These are phyloP conservation scores for Mycena rosella DNA, from an alignment of 768 basidiomycete genomes.

Conservation along the genomic window DNA sequence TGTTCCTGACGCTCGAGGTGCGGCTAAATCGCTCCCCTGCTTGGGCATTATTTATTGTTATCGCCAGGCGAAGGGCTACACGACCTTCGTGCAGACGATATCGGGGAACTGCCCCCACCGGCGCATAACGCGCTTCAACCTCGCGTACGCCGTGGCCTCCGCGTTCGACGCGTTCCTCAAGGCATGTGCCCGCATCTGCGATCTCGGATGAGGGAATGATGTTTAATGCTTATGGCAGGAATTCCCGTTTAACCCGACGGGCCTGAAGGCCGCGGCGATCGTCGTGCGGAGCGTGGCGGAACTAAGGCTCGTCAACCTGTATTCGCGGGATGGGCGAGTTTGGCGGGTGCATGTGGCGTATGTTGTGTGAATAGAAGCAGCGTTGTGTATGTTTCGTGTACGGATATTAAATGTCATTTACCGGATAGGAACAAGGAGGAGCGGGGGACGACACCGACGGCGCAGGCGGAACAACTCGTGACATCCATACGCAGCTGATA, in stretches of 20 bases:
- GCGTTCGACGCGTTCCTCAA: conserved; percentile 32
- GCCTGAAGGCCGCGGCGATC: conserved; percentile 34
- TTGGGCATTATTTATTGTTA: background rate
- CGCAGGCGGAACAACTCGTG: too few species aligned
- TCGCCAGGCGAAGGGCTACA: conserved; percentile 34
- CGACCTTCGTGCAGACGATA: conserved; percentile 30
- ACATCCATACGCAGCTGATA: too few species aligned
- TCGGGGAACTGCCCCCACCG: conserved; percentile 33
- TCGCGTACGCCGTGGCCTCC: conserved; percentile 31
- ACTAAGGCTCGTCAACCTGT: conserved; percentile 36
- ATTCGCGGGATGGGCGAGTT: conserved; percentile 32
- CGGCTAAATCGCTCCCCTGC: background rate
- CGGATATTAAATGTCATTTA: too few species aligned
- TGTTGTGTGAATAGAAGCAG: conserved; percentile 17
- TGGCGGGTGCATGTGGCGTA: conserved; percentile 37
- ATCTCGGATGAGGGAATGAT: too few species aligned
- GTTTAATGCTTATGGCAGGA: conserved; percentile 8
- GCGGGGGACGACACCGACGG: too few species aligned
- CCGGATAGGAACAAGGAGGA: too few species aligned
- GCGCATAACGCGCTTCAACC: conserved; percentile 34
- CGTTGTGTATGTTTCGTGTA: background rate
- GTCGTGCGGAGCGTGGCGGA: conserved; percentile 34
- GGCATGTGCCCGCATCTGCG: conserved; percentile 1
- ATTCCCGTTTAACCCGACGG: conserved; percentile 30
- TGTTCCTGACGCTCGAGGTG: conserved; percentile 35